Base-by-base conservation (phyloP, 208 protist genomes). In the Crithidia brevicula region DNA sequence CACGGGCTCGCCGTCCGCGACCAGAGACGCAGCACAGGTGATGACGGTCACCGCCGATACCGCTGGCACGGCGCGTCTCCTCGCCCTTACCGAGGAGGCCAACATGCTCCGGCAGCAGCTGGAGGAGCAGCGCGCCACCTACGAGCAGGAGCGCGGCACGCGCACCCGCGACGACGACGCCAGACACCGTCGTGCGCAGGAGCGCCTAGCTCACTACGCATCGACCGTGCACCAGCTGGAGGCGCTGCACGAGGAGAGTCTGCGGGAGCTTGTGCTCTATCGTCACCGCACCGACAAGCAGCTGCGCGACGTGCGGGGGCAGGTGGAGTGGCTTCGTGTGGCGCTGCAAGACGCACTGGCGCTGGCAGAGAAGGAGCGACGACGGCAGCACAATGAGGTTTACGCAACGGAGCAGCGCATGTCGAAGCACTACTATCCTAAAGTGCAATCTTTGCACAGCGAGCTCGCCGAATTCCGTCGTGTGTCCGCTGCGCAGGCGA, bases 51-150 rank as follows among this genome's bases (percentile, higher is more conserved):
- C 73, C 22, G 67, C 64, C 3, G 62, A 54, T 62, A 30, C 61
- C 0, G 43, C 42, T 6, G 51, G 20, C 22, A 69, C 79, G 3
- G 28, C 76, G 13, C 79, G 83, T 50, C 52, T 85, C 16, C 65
- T 86, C 10, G 88, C 88, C 1, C 54, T 89, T 6, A 61, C 59
- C 10, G 82, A 76, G 45, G 78, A 93, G 65, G 74, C 85, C 0
- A 60, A 79, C 30, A 73, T 84, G 72, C 79, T 93, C 18, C 74
- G 76, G 13, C 67, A 89, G 54, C 80, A 85, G 58, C 73, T 93
- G 22, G 88, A 91, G 53, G 77, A 79, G 27, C 88, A 91, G 63
- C 82, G 82, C 22, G 23, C 31, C 20, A 67, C 72, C 30, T 89
- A 93, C 77, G 85, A 93, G 65, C 51, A 75, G 31, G 85, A 88